These are phyloP conservation scores for Jaenimonas drosophilae DNA, from an alignment of 208 protist genomes.

Conservation along the genomic window DNA sequence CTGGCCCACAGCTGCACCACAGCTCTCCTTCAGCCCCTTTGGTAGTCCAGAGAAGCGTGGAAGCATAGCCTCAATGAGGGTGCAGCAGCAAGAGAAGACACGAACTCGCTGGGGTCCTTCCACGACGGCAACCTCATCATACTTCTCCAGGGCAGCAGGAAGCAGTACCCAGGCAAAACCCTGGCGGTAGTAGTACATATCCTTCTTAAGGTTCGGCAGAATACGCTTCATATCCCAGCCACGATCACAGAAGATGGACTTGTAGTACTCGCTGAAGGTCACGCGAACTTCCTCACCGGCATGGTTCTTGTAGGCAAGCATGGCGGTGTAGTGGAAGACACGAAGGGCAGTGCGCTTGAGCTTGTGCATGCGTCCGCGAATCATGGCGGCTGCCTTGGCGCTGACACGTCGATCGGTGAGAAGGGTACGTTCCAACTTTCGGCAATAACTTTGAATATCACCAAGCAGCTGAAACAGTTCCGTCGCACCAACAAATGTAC, in stretches of 20 bases:
- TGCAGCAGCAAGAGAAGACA: conserved; percentile 66
- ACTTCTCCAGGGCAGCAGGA: conserved; percentile 65
- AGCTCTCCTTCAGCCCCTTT: conserved; percentile 30
- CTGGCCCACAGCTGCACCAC: conserved; percentile 21
- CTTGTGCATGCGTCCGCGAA: conserved; percentile 41
- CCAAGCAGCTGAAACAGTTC: conserved; percentile 77
- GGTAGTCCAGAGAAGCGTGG: conserved; percentile 66
- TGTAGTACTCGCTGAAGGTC: conserved; percentile 76
- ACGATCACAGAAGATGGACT: conserved; percentile 84
- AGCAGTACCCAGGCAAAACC: conserved; percentile 80
- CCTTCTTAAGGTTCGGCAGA: conserved; percentile 59
- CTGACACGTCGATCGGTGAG: conserved; percentile 31
- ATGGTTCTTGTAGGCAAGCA: conserved; percentile 86
- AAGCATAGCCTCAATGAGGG: conserved; percentile 64
- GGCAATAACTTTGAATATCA: conserved; percentile 84
- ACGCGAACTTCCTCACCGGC: conserved; percentile 75
- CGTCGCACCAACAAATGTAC: conserved; percentile 42
- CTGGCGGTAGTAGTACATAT: conserved; percentile 82
- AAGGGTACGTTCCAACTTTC: conserved; percentile 53
- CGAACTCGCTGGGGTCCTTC: conserved; percentile 58
- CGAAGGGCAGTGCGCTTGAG: conserved; percentile 60
- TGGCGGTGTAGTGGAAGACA: conserved; percentile 70
- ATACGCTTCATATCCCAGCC: conserved; percentile 77
- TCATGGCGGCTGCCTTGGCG: conserved; percentile 29
- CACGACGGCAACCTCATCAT: conserved; percentile 46